A percentile compares a stretch with the other conserved stretches of the same genome.
phyloP scores from a whole-genome alignment of 1,284 basidiomycete species.

The Thelephora terrestris region DNA sequence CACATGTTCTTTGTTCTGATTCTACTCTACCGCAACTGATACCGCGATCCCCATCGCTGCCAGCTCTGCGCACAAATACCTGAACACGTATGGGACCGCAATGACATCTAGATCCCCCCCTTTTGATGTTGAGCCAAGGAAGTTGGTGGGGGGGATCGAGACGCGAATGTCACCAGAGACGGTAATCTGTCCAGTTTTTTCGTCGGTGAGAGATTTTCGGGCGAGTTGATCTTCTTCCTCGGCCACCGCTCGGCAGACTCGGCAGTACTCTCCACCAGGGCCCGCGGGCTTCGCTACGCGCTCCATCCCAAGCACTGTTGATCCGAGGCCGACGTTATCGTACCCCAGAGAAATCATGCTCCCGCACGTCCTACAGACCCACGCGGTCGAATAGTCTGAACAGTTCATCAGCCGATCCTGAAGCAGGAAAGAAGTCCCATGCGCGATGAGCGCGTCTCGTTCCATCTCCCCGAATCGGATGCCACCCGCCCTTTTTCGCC shows the following conservation, averaged over 20 bases:
- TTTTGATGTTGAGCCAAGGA: constrained; percentile 48
- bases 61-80: constrained; percentile 79
- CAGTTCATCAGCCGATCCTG: constrained; percentile 99
- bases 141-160: constrained; percentile 52
- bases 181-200: constrained; percentile 25
- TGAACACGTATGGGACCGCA: constrained; percentile 93
- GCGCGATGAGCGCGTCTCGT: constrained; percentile 95
- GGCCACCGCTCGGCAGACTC: constrained; percentile 72
- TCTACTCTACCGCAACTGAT: constrained; percentile 51
- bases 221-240: constrained; percentile 51
- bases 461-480: constrained; percentile 99
- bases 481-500: constrained; percentile 95
- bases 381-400: constrained; percentile 97
- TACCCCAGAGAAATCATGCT: constrained; percentile 93
- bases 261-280: constrained; percentile 82
- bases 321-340: constrained; percentile 71
- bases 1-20: no score
- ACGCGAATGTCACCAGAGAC: constrained; percentile 44
- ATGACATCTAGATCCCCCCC: constrained; percentile 85
- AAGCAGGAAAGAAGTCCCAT: constrained; percentile 95
- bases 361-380: constrained; percentile 96
- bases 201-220: constrained; percentile 42
- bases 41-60: constrained; percentile 84
- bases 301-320: constrained; percentile 42
- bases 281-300: constrained; percentile 45